A percentile compares a stretch with the other conserved stretches of the same genome.
Conservation (phyloP, 208 protist species). For the Crithidia bombi region DNA sequence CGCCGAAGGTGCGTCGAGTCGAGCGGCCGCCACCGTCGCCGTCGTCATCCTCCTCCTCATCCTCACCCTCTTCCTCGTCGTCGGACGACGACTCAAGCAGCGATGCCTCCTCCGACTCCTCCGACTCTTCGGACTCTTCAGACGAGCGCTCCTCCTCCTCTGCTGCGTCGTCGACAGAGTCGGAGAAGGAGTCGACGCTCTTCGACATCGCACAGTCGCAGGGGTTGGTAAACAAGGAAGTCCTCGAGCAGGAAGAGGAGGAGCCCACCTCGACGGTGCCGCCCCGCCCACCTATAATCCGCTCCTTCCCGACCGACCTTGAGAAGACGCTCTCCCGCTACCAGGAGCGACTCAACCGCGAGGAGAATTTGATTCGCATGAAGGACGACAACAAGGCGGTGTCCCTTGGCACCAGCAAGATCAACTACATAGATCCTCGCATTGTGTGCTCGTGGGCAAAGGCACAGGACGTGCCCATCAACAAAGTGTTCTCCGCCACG, state of each 20-base stretch:
- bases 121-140: constrained; percentile 2
- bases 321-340: constrained; percentile 67
- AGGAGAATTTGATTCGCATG: constrained; percentile 85
- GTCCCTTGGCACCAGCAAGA: constrained; percentile 97
- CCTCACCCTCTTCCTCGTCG: constrained; percentile 22
- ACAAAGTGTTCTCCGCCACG: constrained; percentile 97
- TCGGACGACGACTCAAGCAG: constrained; percentile 28
- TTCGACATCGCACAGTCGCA: constrained; percentile 58
- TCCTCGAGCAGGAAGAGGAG: constrained; percentile 53
- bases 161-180: constrained; percentile 12
- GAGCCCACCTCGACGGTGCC: constrained; percentile 40
- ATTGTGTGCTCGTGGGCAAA: constrained; percentile 98
- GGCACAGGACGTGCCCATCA: constrained; percentile 93
- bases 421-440: constrained; percentile 99
- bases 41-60: constrained; percentile 41
- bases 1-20: constrained; percentile 28
- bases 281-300: constrained; percentile 74
- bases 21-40: constrained; percentile 22
- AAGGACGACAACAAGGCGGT: constrained; percentile 93
- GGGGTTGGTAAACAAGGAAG: constrained; percentile 54
- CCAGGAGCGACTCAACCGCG: constrained; percentile 77
- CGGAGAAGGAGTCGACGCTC: constrained; percentile 56
- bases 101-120: constrained; percentile 17
- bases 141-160: constrained; percentile 14
- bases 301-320: constrained; percentile 75